Base-by-base conservation (phyloP, 208 protist genomes). In the Herpetomonas muscarum region DNA sequence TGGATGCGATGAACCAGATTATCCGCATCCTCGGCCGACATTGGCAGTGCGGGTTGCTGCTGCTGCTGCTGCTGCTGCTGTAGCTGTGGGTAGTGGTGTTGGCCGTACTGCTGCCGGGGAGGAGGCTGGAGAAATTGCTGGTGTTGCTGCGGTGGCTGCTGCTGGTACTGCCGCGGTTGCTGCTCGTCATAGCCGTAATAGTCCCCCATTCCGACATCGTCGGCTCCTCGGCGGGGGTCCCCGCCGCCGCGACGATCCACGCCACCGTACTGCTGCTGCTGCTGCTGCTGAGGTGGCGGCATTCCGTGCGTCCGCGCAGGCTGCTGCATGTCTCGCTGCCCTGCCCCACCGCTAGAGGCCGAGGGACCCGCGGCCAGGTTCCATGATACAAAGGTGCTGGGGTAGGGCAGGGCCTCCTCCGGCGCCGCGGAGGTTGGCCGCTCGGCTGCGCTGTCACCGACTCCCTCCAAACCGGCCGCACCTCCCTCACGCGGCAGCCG, bases 1-100 rank as follows among this genome's bases (percentile, higher is more conserved):
- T 77, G 66, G n/a, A 87, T 44, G 22, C 70, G 68, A 1, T 30
- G 52, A 13, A 68, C 59, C 25, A 67, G 64, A 24, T 74, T 66
- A 12, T 74, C 69, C n/a, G 58, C 67, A 17, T 45, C 70, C 34
- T 61, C 67, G 4, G 12, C 28, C n/a, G 61, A n/a, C 36, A 64
- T 71, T 37, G n/a, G 13, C 26, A 36, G 25, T 30, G 46, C 13
- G 6, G 12, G 44, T n/a, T 49, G 44, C 24, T 26, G 50, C 17
- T 26, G 51, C 51, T 29, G 28, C 17, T 44, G 17, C 24, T 44
- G 59, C 9, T 65, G 46, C 37, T 24, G 46, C 17, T 52, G 55
- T 54, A 53, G 41, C 13, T 42, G 55, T 56, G 37, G 0, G 21
- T 25, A 4, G 5, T 15, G 19, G 22, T 21, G 21, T 24, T 53